Conservation (phyloP, 78 protist species). For the Chrysochromulina tobinii region DNA sequence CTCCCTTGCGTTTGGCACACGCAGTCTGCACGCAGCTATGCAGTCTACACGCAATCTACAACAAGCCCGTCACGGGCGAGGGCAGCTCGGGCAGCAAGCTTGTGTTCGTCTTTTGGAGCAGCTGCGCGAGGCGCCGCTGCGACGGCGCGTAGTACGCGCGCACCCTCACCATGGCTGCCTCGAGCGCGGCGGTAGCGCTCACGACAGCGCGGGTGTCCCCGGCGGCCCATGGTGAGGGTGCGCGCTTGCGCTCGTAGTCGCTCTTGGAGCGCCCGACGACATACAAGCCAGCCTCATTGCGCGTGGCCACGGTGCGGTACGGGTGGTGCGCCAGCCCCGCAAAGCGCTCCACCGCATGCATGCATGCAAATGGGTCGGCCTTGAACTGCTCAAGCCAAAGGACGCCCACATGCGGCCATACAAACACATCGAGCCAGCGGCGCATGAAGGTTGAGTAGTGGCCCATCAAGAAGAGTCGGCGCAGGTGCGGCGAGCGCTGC, state of each 20-base stretch:
- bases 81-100: no score
- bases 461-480: not conserved
- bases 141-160: not conserved
- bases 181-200: not conserved
- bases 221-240: no score
- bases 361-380: not conserved
- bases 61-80: no score
- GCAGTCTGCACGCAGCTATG: no score
- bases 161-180: not conserved
- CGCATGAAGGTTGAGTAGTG: not conserved
- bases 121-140: not conserved
- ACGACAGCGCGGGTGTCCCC: not conserved
- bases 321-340: not conserved
- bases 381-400: conserved; percentile 6
- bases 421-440: not conserved
- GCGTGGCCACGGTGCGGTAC: not conserved
- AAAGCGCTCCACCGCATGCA: not conserved
- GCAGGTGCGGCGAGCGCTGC: not conserved
- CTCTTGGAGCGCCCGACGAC: conserved; percentile 1
- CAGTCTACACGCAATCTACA: no score
- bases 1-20: no score
- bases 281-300: not conserved
- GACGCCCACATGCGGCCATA: not conserved
- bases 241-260: no score
- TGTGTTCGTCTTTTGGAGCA: not conserved